Evolutionary conservation across 495 filamentous ascomycete species (phyloP).

Genomic region (Lasiosphaeriaceae sp.): DNA sequence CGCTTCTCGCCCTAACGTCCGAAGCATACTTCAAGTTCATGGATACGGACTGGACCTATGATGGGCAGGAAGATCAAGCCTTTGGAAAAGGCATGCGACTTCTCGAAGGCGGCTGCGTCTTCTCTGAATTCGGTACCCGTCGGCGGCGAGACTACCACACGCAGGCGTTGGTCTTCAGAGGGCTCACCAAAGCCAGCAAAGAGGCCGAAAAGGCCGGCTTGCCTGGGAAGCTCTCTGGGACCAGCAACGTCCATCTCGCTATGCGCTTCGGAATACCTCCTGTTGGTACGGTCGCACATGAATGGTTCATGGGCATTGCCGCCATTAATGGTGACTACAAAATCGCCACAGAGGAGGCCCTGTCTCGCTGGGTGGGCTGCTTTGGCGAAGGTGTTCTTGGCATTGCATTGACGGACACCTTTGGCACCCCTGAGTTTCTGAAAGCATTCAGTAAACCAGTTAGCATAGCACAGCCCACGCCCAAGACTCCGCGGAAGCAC

Average conservation of each 20-base stretch:
- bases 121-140: constrained; percentile 92
- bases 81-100: constrained; percentile 70
- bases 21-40: constrained; percentile 97
- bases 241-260: constrained; percentile 95
- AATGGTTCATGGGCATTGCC: constrained; percentile 99
- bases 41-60: constrained; percentile 83
- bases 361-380: constrained; percentile 84
- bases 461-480: constrained; percentile 18
- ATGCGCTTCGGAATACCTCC: constrained; percentile 81
- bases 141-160: constrained; percentile 86
- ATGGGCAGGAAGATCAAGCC: constrained; percentile 80
- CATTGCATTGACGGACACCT: constrained; percentile 96
- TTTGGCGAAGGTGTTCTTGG: constrained; percentile 89
- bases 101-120: constrained; percentile 74
- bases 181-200: constrained; percentile 67
- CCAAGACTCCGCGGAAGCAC: constrained; percentile 14
- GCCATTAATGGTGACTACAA: constrained; percentile 84
- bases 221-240: constrained; percentile 73
- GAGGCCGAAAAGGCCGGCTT: constrained; percentile 59
- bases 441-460: constrained; percentile 69
- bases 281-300: constrained; percentile 92
- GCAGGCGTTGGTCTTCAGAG: constrained; percentile 88
- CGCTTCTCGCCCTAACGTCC: constrained; percentile 82
- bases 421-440: constrained; percentile 88
- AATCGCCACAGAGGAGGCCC: constrained; percentile 73